A percentile compares a stretch with the other conserved stretches of the same genome.
Conservation (phyloP, 371 early-diverging fungal species). For the Mucor irregularis region DNA sequence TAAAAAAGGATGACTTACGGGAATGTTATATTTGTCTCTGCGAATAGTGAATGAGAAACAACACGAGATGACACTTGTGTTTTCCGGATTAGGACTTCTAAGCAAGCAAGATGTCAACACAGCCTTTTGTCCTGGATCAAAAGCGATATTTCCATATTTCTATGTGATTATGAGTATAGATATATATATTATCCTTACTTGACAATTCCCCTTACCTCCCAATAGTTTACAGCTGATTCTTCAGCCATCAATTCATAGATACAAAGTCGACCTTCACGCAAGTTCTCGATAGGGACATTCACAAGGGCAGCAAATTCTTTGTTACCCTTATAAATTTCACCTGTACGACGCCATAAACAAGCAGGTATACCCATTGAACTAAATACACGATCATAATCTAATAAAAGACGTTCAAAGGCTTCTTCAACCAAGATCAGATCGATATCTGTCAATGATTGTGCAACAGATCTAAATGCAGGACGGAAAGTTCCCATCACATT, state of each 20-base stretch:
- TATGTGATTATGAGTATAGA: conserved; percentile 39
- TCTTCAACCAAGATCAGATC: conserved; percentile 93
- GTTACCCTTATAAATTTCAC: conserved; percentile 95
- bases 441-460: conserved; percentile 87
- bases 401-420: conserved; percentile 87
- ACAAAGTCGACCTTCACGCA: conserved; percentile 74
- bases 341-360: conserved; percentile 93
- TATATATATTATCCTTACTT: no score
- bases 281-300: conserved; percentile 76
- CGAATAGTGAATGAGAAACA: conserved; percentile 94
- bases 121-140: conserved; percentile 93
- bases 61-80: conserved; percentile 64
- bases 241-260: conserved; percentile 92
- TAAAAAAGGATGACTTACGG: conserved; percentile 29
- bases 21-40: conserved; percentile 88
- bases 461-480: conserved; percentile 83
- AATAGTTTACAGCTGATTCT: conserved; percentile 84
- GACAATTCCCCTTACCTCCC: conserved; percentile 55
- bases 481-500: conserved; percentile 86
- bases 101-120: conserved; percentile 87
- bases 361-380: conserved; percentile 93
- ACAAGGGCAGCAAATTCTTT: conserved; percentile 91
- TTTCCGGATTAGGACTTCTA: conserved; percentile 54
- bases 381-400: conserved; percentile 72
- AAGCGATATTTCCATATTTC: conserved; percentile 95